Conservation (phyloP, 108 stramenopile genomes). For the Skeletonema tropicum region DNA sequence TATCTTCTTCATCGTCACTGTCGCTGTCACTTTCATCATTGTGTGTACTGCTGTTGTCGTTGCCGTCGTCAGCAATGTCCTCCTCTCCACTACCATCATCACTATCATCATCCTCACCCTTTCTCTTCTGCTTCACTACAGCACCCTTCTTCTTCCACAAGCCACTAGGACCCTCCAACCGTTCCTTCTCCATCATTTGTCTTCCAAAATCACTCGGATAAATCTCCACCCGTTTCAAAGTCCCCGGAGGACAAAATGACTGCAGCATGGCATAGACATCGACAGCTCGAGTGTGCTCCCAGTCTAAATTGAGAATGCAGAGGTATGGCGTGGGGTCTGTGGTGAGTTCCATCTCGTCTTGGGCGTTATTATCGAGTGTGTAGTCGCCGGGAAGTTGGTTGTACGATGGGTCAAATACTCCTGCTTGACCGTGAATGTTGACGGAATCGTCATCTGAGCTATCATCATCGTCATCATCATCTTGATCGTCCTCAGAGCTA, state of each 20-base stretch:
- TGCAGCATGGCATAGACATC: conserved; percentile 90
- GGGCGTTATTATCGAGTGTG: too few species aligned
- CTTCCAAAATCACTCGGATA: conserved; percentile 90
- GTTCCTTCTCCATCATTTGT: conserved; percentile 90
- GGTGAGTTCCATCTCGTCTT: conserved; percentile 61
- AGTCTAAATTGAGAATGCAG: conserved; percentile 90
- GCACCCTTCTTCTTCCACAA: conserved; percentile 62
- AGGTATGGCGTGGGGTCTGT: conserved; percentile 68
- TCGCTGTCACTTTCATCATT: conserved; percentile 29
- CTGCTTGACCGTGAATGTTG: conserved; percentile 68
- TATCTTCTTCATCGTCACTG: conserved; percentile 40
- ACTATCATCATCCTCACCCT: conserved; percentile 27
- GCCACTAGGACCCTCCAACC: conserved; percentile 70
- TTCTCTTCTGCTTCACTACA: conserved; percentile 31
- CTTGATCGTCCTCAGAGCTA: conserved; percentile 41
- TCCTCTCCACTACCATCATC: conserved; percentile 17
- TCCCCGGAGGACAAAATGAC: conserved; percentile 84
- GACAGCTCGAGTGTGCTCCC: conserved; percentile 88
- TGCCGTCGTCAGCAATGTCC: conserved; percentile 25
- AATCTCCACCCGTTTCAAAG: conserved; percentile 76
- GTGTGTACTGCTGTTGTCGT: conserved; percentile 7
- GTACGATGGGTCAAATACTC: conserved; percentile 73
- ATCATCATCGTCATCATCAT: conserved; percentile 41
- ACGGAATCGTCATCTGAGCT: conserved; percentile 37
- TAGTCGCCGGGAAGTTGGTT: conserved; percentile 37